Percentiles rank a stretch among this genome's conserved stretches.
Evolutionary conservation across 2,329 filamentous ascomycete species (phyloP).

Genomic region (Colletotrichum horii): DNA sequence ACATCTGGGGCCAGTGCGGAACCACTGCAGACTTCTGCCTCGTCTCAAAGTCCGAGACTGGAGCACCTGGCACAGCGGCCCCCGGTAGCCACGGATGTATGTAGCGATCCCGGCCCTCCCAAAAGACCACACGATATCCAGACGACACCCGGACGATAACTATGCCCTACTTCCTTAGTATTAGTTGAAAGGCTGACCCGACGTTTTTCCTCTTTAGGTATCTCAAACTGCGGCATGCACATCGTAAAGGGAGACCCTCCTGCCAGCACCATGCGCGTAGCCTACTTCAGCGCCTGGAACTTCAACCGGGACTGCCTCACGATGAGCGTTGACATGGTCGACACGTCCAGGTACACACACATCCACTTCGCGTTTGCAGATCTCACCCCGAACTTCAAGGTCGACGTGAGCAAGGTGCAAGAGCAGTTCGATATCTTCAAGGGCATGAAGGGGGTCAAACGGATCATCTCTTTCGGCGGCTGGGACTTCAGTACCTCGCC

Average conservation of each 20-base stretch:
- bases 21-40: slow-evolving; percentile 48
- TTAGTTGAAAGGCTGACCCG: too few species aligned
- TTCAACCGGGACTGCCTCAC: slow-evolving; percentile 32
- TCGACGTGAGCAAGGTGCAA: neutral
- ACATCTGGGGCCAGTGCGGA: slow-evolving; percentile 50
- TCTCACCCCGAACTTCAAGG: neutral
- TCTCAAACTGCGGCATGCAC: slow-evolving; percentile 36
- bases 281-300: slow-evolving; percentile 40
- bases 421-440: slow-evolving; percentile 36
- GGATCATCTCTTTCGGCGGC: slow-evolving; percentile 47
- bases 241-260: slow-evolving; percentile 27
- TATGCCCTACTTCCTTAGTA: too few species aligned
- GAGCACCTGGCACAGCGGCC: slow-evolving; percentile 22
- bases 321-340: slow-evolving; percentile 28
- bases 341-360: slow-evolving; percentile 28
- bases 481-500: slow-evolving; percentile 46
- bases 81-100: slow-evolving; percentile 28
- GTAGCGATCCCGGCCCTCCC: too few species aligned
- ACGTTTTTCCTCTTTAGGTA: neutral
- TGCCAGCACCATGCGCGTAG: slow-evolving; percentile 23
- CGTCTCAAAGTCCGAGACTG: slow-evolving; percentile 13
- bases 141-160: too few species aligned
- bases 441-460: slow-evolving; percentile 31
- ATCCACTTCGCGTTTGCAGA: slow-evolving; percentile 41
- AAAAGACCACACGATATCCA: too few species aligned